Evolutionary conservation across 345 rosid genomes (phyloP), one percentile per base, ranked within the genome.

Genomic region (Tarenaya hassleriana): DNA sequence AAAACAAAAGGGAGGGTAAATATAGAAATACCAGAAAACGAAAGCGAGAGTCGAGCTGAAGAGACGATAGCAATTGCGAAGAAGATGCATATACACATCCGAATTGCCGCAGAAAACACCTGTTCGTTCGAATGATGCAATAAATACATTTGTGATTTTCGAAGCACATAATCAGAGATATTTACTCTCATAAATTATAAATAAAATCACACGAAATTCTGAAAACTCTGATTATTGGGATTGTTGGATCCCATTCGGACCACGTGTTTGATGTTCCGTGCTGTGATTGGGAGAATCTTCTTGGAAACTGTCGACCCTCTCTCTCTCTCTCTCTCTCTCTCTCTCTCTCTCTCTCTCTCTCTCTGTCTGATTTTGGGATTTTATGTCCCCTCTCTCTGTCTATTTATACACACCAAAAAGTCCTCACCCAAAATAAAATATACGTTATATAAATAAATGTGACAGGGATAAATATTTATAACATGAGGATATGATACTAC

Each of bases 21-120:
- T n/a, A n/a, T n/a, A 16, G 13, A 50, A 18, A 50, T 31, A 81
- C 81, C 84, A 47, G 78, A 51, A 60, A 55, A 43, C 12, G 75
- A 47, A 55, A 58, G 24, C 34, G 24, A 51, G 69, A 24, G 47
- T 6, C 84, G 73, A 57, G 78, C 70, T 11, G 78, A 69, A 47
- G 77, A 67, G n/a, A 52, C 5, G 0, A 67, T 2, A 43, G 71
- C 73, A 57, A 69, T 40, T 13, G 63, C 34, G 37, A 64, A 13
- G 49, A 52, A 13, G 51, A 61, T 14, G n/a, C 74, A 46, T 40
- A 78, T 39, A 44, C 58, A 72, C 16, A 76, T 12, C 34, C 70
- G 55, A 0, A n/a, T n/a, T n/a, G n/a, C n/a, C n/a, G n/a, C n/a
- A n/a, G n/a, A n/a, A n/a, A n/a, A n/a, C n/a, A n/a, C n/a, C n/a